Evolutionary conservation across 306 rosid species (phyloP), one percentile per base, ranked within the genome.

Genomic region (Mimosa pudica): DNA sequence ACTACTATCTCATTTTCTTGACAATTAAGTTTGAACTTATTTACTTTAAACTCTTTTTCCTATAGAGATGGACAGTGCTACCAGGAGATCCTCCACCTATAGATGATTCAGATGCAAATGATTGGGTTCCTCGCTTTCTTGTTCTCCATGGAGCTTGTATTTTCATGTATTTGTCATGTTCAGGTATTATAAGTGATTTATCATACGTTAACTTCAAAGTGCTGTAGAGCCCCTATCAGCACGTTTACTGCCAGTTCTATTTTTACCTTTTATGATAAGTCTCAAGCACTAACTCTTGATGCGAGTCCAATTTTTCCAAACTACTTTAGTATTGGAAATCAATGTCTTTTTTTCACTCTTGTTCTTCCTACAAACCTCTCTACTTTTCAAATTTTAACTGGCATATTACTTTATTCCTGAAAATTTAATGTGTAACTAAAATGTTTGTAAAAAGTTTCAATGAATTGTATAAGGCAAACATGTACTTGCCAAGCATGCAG

Each of bases 51-150:
- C 62, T 41, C 5, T 57, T 78, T 82, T 36, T 75, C 35, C 35
- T 17, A 24, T 49, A 94, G 97, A 89, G 98, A 70, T 95, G 98
- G 97, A 79, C 88, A 35, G 86, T 89, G 52, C 87, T 95, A 63
- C 98, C 97, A 4, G 98, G 96, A 75, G 98, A 95, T 87, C 89
- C 96, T 80, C 91, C 89, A 62, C 92, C 97, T 4, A 77, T 92
- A 57, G 98, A 95, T 84, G 97, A 92, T 66, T 73, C 79, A 30
- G 95, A 92, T 0, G 77, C 92, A 75, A 95, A 94, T 80, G 97
- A 92, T 75, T 92, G 97, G 98, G 89, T 91, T 83, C 97, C 97
- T 20, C 98, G 98, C 74, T 94, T 94, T 74, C 77, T 85, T 72
- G 95, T 94, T 83, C 90, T 94, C 52, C 95, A 92, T 11, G 97